Percentiles rank a stretch among this genome's conserved stretches.
Evolutionary conservation across 1,139 yeast species (phyloP).

Genomic region (Entelexis paramagnoliae): DNA sequence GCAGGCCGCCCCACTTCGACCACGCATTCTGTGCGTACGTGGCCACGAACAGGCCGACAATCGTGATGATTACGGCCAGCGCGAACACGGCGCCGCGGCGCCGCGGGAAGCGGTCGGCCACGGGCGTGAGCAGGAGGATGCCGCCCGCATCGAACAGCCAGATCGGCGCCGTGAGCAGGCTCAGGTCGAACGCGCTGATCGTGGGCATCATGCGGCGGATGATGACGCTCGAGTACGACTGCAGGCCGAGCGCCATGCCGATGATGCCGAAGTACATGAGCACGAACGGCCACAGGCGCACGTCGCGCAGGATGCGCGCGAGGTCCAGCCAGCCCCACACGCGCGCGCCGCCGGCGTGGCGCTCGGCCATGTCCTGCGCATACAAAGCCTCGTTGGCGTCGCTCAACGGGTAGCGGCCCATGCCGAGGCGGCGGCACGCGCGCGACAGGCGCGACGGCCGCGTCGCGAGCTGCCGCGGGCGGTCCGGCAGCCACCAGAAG

Average conservation of each 20-base stretch:
- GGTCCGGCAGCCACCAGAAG: slow-evolving; percentile 80
- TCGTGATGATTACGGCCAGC: slow-evolving; percentile 53
- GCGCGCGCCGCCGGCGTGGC: slow-evolving; percentile 34
- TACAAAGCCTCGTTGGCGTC: slow-evolving; percentile 48
- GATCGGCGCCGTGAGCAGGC: slow-evolving; percentile 75
- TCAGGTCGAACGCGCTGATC: slow-evolving; percentile 56
- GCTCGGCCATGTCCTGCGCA: slow-evolving; percentile 48
- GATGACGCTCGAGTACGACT: slow-evolving; percentile 74
- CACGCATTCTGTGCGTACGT: slow-evolving; percentile 57
- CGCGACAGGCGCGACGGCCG: background rate
- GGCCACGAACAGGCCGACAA: slow-evolving; percentile 62
- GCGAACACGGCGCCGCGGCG: slow-evolving; percentile 54
- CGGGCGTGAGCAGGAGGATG: slow-evolving; percentile 62
- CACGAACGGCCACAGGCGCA: slow-evolving; percentile 67
- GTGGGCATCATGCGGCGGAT: slow-evolving; percentile 54
- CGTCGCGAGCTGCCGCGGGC: slow-evolving; percentile 34
- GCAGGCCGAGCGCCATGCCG: slow-evolving; percentile 77
- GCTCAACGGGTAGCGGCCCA: slow-evolving; percentile 35
- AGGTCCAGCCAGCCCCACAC: slow-evolving; percentile 74
- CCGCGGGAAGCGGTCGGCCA: slow-evolving; percentile 58
- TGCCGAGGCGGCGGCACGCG: slow-evolving; percentile 8
- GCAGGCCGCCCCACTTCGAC: slow-evolving; percentile 69
- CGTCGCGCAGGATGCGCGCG: slow-evolving; percentile 45
- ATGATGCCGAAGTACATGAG: slow-evolving; percentile 90
- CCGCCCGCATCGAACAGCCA: slow-evolving; percentile 80